Base-by-base conservation (phyloP, 441 rosid species). In the Populus hybrid region DNA sequence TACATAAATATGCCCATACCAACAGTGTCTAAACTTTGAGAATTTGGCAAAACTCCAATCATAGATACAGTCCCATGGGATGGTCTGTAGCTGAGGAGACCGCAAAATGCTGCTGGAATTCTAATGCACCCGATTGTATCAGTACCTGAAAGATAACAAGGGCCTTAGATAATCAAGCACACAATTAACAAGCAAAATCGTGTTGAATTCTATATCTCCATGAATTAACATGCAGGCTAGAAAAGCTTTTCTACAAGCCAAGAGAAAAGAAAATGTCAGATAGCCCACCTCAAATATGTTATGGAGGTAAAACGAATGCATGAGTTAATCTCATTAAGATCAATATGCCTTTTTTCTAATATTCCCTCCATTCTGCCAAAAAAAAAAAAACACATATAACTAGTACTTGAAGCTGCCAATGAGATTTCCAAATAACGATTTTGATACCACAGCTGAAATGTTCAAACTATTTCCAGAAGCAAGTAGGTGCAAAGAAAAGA, bases 71-170 rank as follows among this genome's bases (percentile, higher is more conserved):
- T 86, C 35, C 97, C 93, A 75, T 95, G 98, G 68, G 99, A 95
- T 23, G 99, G 95, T n/a, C 98, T 86, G 80, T 84, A 95, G 54
- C 97, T 90, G 69, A 94, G 87, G 81, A 94, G 80, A 73, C 99
- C 98, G 87, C 97, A 94, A 84, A 90, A 94, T 67, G 99, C 88
- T 21, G 98, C 97, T 46, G 98, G 98, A 79, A 90, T 74, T 88
- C 97, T 88, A 69, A 90, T 83, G 69, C 95, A 81, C 1, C 99
- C 99, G 71, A 82, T 81, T 38, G 99, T 91, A 86, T 95, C 99
- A n/a, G 90, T 87, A 59, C 97, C 99, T 95, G 83, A 77, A 85
- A 82, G 74, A 75, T 78, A 65, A 67, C 42, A 71, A 21, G 61
- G 24, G 73, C 69, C 35, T 9, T 30, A 28, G 64, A 32, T 28